These are phyloP conservation scores for Fusarium tricinctum DNA, from an alignment of 2,329 filamentous ascomycete genomes.

Conservation along the genomic window DNA sequence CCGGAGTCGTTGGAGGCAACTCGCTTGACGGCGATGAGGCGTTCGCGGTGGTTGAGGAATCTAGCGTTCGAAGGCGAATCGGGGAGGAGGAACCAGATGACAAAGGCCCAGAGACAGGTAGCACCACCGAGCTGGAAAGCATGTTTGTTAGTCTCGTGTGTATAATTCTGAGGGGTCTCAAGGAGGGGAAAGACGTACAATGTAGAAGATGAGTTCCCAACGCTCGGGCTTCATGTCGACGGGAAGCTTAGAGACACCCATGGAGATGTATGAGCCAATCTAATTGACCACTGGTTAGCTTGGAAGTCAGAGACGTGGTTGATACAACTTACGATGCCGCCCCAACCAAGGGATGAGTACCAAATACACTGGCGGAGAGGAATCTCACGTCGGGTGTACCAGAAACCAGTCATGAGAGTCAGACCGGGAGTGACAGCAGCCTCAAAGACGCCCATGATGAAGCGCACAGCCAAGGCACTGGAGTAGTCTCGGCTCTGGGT, in stretches of 20 bases:
- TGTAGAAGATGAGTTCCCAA: constrained; percentile 13
- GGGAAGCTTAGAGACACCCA: constrained; percentile 18
- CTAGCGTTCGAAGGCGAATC: constrained; percentile 10
- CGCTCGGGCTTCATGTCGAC: constrained; percentile 11
- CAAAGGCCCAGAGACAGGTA: constrained; percentile 15
- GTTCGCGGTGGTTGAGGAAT: constrained; percentile 17
- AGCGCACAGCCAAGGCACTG: constrained; percentile 12
- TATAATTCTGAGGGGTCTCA: too few relatives aligned
- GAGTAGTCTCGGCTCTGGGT: constrained; percentile 18
- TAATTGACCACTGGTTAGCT: background rate
- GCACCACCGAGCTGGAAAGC: constrained; percentile 1
- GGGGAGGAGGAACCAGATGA: constrained; percentile 18
- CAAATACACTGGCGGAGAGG: constrained; percentile 19
- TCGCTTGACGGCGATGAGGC: constrained; percentile 14
- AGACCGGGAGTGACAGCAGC: constrained; percentile 6
- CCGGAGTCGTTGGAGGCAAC: constrained; percentile 8
- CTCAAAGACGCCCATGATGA: constrained; percentile 20
- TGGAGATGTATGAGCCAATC: constrained; percentile 12
- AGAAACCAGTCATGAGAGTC: constrained; percentile 16
- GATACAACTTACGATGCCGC: background rate
- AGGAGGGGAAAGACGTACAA: background rate
- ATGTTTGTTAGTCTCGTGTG: background rate
- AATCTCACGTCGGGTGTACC: constrained; percentile 17
- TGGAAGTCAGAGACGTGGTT: background rate
- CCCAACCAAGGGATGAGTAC: constrained; percentile 16